These are phyloP conservation scores for Odontarrhena argentea DNA, from an alignment of 345 rosid species.

Conservation along the genomic window DNA sequence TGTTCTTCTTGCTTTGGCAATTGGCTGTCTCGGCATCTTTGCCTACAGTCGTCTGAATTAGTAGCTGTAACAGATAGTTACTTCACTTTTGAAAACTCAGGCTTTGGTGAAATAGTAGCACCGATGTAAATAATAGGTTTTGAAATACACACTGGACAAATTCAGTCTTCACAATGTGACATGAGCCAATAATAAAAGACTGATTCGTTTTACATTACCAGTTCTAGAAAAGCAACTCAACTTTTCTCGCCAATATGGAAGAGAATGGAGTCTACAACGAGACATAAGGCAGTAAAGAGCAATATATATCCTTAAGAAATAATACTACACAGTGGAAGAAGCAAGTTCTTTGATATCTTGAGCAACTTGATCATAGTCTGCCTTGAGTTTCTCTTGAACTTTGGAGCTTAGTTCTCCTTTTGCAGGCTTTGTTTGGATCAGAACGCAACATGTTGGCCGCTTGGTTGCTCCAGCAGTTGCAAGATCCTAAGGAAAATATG, in stretches of 20 bases:
- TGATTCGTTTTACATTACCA: slow-evolving; percentile 26
- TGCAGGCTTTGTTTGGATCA: slow-evolving; percentile 65
- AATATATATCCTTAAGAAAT: slow-evolving; percentile 1
- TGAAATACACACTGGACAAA: slow-evolving; percentile 24
- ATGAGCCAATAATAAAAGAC: slow-evolving; percentile 26
- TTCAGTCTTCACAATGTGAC: slow-evolving; percentile 27
- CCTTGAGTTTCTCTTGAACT: slow-evolving; percentile 63
- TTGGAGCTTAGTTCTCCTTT: slow-evolving; percentile 73
- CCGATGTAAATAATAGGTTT: slow-evolving; percentile 37
- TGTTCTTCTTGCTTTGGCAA: slow-evolving; percentile 59
- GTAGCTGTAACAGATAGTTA: slow-evolving; percentile 23
- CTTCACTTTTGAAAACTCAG: slow-evolving; percentile 9
- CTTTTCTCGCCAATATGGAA: neutral
- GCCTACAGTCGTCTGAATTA: slow-evolving; percentile 39
- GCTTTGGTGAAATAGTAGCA: neutral
- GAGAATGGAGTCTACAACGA: slow-evolving; percentile 11
- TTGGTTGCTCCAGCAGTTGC: slow-evolving; percentile 87
- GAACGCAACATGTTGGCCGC: slow-evolving; percentile 90
- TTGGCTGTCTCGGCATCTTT: slow-evolving; percentile 63
- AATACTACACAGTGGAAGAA: slow-evolving; percentile 48
- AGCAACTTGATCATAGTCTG: slow-evolving; percentile 58
- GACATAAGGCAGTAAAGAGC: slow-evolving; percentile 13
- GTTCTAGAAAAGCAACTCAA: neutral
- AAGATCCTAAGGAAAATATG: slow-evolving; percentile 59
- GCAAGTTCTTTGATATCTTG: slow-evolving; percentile 62